A percentile compares a stretch with the other conserved stretches of the same genome.
These are phyloP conservation scores for Scheffersomyces insectosa DNA, from an alignment of 1,139 yeast genomes.

Conservation along the genomic window DNA sequence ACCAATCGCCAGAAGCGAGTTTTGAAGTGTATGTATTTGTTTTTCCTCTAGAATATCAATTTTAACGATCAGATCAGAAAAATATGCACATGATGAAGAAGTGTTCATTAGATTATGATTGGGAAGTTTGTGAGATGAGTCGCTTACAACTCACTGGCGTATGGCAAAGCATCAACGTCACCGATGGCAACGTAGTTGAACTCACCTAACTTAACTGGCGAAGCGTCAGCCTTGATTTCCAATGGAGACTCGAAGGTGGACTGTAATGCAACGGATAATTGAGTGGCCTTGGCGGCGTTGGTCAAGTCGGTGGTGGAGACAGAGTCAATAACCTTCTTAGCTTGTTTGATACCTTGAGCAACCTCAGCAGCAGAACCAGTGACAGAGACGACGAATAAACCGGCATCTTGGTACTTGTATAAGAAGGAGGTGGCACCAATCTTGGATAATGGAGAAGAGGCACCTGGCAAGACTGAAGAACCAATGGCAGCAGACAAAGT, in stretches of 20 bases:
- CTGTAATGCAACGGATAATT: slow-evolving; percentile 48
- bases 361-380: slow-evolving; percentile 62
- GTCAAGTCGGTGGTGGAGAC: slow-evolving; percentile 39
- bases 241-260: slow-evolving; percentile 49
- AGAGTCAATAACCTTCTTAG: slow-evolving; percentile 53
- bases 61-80: slow-evolving; percentile 2
- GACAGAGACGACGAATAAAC: slow-evolving; percentile 74
- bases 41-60: slow-evolving; percentile 1
- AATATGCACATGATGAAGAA: slow-evolving; percentile 6
- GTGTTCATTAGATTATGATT: slow-evolving; percentile 1
- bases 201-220: slow-evolving; percentile 56
- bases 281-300: slow-evolving; percentile 46
- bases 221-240: slow-evolving; percentile 45
- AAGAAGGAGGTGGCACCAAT: slow-evolving; percentile 62
- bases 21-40: neutral
- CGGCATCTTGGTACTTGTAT: slow-evolving; percentile 74
- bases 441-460: slow-evolving; percentile 46
- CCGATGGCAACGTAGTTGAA: slow-evolving; percentile 92
- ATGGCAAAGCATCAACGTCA: slow-evolving; percentile 84
- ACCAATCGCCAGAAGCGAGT: no score
- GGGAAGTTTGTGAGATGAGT: neutral
- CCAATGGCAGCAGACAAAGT: slow-evolving; percentile 76
- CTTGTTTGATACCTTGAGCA: slow-evolving; percentile 61
- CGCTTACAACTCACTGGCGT: slow-evolving; percentile 77
- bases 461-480: slow-evolving; percentile 56